phyloP scores from a whole-genome alignment of 2,329 filamentous ascomycete genomes.

The Colletotrichum cordylinicola region DNA sequence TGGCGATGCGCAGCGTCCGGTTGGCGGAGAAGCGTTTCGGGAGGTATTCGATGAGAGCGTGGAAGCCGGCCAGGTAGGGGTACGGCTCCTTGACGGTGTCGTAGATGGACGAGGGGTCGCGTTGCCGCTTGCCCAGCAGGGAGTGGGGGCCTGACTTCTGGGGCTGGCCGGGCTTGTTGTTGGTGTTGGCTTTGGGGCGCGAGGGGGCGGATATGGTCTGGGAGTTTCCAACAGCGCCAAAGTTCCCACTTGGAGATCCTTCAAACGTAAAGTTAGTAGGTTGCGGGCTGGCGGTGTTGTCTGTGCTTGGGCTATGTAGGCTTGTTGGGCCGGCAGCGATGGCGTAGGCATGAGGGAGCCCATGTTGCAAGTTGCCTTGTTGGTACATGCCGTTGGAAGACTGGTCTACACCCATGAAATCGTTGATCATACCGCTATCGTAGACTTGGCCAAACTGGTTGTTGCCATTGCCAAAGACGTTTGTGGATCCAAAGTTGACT shows the following conservation, averaged over 20 bases:
- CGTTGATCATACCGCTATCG: slow-evolving; percentile 56
- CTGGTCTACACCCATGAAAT: slow-evolving; percentile 59
- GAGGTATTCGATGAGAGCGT: slow-evolving; percentile 82
- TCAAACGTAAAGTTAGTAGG: slow-evolving; percentile 59
- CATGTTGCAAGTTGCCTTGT: slow-evolving; percentile 66
- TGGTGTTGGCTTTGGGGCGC: slow-evolving; percentile 43
- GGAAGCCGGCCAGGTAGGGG: slow-evolving; percentile 88
- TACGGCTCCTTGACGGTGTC: slow-evolving; percentile 90
- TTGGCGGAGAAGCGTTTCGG: slow-evolving; percentile 78
- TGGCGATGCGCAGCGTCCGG: slow-evolving; percentile 83
- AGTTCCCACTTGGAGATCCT: slow-evolving; percentile 49
- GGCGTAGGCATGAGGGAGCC: slow-evolving; percentile 69
- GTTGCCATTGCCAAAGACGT: slow-evolving; percentile 59
- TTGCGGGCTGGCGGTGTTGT: slow-evolving; percentile 66
- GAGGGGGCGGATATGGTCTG: slow-evolving; percentile 31
- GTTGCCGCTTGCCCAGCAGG: slow-evolving; percentile 62
- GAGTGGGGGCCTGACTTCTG: slow-evolving; percentile 51
- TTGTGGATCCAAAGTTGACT: slow-evolving; percentile 46
- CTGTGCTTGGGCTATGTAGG: slow-evolving; percentile 68
- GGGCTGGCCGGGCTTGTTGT: slow-evolving; percentile 42
- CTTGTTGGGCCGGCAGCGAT: slow-evolving; percentile 68
- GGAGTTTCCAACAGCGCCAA: slow-evolving; percentile 18
- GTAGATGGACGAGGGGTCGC: slow-evolving; percentile 86
- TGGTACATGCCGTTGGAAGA: slow-evolving; percentile 53
- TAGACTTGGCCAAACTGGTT: slow-evolving; percentile 55